Base-by-base conservation (phyloP, 2,329 filamentous ascomycete species). In the Talaromyces sp. region DNA sequence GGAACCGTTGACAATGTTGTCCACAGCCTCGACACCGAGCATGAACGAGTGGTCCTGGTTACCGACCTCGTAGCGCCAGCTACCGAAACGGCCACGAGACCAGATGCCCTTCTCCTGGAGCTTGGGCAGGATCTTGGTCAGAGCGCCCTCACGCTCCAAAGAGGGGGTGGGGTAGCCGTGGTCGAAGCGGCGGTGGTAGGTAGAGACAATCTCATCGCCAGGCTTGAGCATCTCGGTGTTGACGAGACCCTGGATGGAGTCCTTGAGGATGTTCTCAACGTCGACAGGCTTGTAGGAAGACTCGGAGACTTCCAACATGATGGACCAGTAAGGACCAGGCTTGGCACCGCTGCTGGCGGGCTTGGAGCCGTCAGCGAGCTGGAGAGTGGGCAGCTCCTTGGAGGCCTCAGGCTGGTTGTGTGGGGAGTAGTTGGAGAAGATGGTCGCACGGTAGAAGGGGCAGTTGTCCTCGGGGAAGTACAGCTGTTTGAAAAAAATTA, bases 351-450 rank as follows among this genome's bases (percentile, higher is more conserved):
- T 83, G 69, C 86, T 90, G 64, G 82, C 78, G 62, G 92, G 85
- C 81, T 92, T 91, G 78, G 87, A 90, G 76, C 95, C 95, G 71
- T 97, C 85, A 62, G 90, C 95, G 49, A 93, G 84, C 77, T 93
- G 90, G 69, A 92, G 81, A 25, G 95, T 98, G 44, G 92, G 86
- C 61, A 99, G 87, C 84, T 96, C 95, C 74, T 84, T 88, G 62
- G 88, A 87, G 63, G 87, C 83, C 67, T 90, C 82, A 36, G 95
- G 95, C 82, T 98, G 95, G 84, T 99, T 99, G 86, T 96, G 88
- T 58, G 93, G 95, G 25, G 95, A 98, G 85, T 99, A 99, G 86
- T 99, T 99, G 80, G 93, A 98, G 87, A 99, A 99, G 82, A 99
- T 98, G 74, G 95, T 99, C 73, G 95, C 95, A 70, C 95, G 91